Percentiles rank a stretch among this genome's conserved stretches.
These are phyloP conservation scores for Delphinella strobiligena DNA, from an alignment of 2,329 filamentous ascomycete species.

Conservation along the genomic window DNA sequence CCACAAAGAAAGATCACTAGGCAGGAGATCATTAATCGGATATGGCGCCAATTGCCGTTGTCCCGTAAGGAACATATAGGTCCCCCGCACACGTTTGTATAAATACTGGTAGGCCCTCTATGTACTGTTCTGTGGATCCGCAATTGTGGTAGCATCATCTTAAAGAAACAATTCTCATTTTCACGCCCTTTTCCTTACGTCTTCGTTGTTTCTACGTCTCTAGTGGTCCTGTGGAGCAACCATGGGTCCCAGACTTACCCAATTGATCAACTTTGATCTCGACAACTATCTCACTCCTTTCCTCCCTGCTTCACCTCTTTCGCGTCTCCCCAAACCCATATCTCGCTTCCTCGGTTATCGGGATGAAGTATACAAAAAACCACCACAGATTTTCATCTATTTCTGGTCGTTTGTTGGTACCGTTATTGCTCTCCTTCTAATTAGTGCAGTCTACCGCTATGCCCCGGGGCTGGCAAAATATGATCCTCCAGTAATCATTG, in stretches of 20 bases:
- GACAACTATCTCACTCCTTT: constrained; percentile 64
- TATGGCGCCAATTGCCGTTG: too few species aligned
- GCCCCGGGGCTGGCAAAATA: constrained; percentile 23
- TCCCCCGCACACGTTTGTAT: too few species aligned
- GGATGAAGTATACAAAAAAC: constrained; percentile 23
- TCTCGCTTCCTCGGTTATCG: constrained; percentile 51
- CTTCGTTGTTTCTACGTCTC: too few species aligned
- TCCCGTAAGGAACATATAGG: too few species aligned
- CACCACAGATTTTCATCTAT: constrained; percentile 29
- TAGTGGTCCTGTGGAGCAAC: too few species aligned
- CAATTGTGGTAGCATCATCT: not conserved
- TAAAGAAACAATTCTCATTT: not conserved
- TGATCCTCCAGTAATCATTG: constrained; percentile 32
- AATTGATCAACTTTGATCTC: constrained; percentile 51
- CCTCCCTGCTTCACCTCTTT: constrained; percentile 53
- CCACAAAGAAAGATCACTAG: too few species aligned
- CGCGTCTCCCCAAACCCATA: constrained; percentile 51
- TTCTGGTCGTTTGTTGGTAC: constrained; percentile 32
- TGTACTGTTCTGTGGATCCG: too few species aligned
- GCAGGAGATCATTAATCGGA: too few species aligned
- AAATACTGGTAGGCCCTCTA: too few species aligned
- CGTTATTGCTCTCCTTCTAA: constrained; percentile 30
- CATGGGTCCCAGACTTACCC: constrained; percentile 5
- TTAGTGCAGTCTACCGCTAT: constrained; percentile 30
- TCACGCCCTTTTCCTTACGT: not conserved